Evolutionary conservation across 2,329 filamentous ascomycete species (phyloP).

Genomic region (Microcyclosporella mali): DNA sequence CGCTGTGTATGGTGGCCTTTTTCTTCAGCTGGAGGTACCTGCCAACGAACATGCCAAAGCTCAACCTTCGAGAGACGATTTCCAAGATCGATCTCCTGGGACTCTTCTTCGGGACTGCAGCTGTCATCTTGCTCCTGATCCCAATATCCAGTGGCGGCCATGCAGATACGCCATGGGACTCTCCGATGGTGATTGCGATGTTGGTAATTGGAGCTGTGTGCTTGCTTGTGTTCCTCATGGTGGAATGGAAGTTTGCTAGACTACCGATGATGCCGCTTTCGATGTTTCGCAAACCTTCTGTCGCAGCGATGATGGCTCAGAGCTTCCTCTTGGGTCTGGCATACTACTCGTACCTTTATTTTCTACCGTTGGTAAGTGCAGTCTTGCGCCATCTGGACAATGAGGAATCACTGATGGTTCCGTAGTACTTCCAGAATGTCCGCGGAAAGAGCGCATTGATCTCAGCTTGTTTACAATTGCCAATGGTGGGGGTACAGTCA

Average conservation of each 20-base stretch:
- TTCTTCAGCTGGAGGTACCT: slow-evolving; percentile 47
- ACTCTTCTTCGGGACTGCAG: slow-evolving; percentile 48
- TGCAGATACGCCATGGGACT: slow-evolving; percentile 46
- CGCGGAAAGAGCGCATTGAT: slow-evolving; percentile 39
- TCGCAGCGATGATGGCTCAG: slow-evolving; percentile 52
- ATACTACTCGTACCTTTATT: slow-evolving; percentile 56
- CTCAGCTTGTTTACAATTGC: slow-evolving; percentile 48
- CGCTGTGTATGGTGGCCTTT: slow-evolving; percentile 44
- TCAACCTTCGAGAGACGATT: slow-evolving; percentile 43
- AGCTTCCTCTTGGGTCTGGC: slow-evolving; percentile 55
- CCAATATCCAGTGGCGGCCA: slow-evolving; percentile 53
- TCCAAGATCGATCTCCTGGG: slow-evolving; percentile 56
- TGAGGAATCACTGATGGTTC: background rate
- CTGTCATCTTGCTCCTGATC: slow-evolving; percentile 56
- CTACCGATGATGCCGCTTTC: slow-evolving; percentile 55
- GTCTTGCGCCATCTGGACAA: background rate
- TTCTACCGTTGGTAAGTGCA: slow-evolving; percentile 40
- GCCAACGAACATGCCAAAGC: slow-evolving; percentile 46
- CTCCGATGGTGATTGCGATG: slow-evolving; percentile 55
- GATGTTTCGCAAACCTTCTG: slow-evolving; percentile 50
- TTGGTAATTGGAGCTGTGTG: slow-evolving; percentile 45
- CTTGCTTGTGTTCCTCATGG: slow-evolving; percentile 43
- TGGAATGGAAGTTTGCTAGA: slow-evolving; percentile 50
- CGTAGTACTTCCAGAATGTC: slow-evolving; percentile 55
- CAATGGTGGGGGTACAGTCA: slow-evolving; percentile 46